Evolutionary conservation across 352 stramenopile species (phyloP).

Genomic region (Globisporangium nunn): DNA sequence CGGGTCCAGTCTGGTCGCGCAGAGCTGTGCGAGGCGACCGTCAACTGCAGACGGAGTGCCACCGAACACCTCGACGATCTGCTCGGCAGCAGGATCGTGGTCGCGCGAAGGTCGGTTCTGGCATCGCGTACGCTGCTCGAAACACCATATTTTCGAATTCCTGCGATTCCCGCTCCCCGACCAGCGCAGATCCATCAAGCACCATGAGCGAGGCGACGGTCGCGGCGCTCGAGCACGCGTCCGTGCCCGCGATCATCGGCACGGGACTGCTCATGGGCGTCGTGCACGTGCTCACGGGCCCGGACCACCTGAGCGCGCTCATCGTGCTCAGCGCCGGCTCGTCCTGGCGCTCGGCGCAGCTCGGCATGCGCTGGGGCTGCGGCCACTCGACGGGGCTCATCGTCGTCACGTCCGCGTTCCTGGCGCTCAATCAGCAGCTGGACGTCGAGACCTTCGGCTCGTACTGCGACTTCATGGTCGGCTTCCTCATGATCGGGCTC

Average conservation of each 20-base stretch:
- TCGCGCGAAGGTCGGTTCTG: not conserved
- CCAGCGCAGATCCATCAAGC: slow-evolving; percentile 3
- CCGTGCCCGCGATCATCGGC: slow-evolving; percentile 25
- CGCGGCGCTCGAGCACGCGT: slow-evolving; percentile 29
- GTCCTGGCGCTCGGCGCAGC: slow-evolving; percentile 65
- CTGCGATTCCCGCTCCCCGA: not conserved
- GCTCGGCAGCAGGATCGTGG: not conserved
- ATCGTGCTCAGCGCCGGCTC: slow-evolving; percentile 74
- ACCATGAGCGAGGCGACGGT: slow-evolving; percentile 15
- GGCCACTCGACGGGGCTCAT: slow-evolving; percentile 84
- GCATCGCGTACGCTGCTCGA: not conserved
- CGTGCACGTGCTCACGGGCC: slow-evolving; percentile 61
- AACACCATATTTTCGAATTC: not conserved
- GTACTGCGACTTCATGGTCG: slow-evolving; percentile 66
- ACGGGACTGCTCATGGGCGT: slow-evolving; percentile 59
- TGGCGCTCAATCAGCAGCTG: slow-evolving; percentile 42
- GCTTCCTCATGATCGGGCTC: slow-evolving; percentile 62
- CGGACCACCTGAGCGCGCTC: slow-evolving; percentile 84
- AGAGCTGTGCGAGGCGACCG: not conserved
- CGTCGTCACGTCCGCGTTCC: slow-evolving; percentile 59
- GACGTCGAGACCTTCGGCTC: slow-evolving; percentile 45
- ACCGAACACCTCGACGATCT: not conserved
- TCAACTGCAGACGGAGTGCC: not conserved
- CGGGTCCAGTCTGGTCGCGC: not conserved
- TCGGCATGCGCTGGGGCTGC: slow-evolving; percentile 86